phyloP scores from a whole-genome alignment of 139 green algal genomes.

The Dunaliella primolecta region DNA sequence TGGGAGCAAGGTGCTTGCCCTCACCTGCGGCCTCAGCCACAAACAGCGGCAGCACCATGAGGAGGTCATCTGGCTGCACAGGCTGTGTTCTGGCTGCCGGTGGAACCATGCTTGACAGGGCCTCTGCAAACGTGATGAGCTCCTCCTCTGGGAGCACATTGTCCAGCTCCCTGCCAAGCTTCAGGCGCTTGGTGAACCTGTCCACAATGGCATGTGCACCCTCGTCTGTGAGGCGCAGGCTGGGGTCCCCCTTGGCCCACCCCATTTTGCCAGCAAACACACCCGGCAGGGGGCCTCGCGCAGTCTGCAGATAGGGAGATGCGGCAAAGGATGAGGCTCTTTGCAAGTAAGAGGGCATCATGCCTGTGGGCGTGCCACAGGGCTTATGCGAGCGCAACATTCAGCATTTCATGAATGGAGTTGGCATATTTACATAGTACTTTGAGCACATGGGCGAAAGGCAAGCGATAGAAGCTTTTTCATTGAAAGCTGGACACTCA shows the following conservation, averaged over 20 bases:
- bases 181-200: background rate
- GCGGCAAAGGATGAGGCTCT: no score
- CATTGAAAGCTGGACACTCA: no score
- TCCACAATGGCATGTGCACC: background rate
- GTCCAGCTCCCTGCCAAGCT: conserved; percentile 6
- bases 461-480: no score
- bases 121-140: background rate
- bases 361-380: no score
- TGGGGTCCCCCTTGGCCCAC: background rate
- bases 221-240: background rate
- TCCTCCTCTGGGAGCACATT: conserved; percentile 7
- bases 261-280: background rate
- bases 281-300: background rate
- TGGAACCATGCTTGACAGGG: background rate
- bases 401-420: no score
- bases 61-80: conserved; percentile 13
- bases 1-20: no score
- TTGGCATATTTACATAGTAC: no score
- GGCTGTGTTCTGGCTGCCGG: background rate
- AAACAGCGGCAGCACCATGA: background rate
- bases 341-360: no score
- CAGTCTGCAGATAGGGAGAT: background rate
- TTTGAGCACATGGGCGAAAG: no score
- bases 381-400: no score
- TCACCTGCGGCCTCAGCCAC: conserved; percentile 1